These are phyloP conservation scores for Acacia confusa DNA, from an alignment of 306 rosid genomes.

Conservation along the genomic window DNA sequence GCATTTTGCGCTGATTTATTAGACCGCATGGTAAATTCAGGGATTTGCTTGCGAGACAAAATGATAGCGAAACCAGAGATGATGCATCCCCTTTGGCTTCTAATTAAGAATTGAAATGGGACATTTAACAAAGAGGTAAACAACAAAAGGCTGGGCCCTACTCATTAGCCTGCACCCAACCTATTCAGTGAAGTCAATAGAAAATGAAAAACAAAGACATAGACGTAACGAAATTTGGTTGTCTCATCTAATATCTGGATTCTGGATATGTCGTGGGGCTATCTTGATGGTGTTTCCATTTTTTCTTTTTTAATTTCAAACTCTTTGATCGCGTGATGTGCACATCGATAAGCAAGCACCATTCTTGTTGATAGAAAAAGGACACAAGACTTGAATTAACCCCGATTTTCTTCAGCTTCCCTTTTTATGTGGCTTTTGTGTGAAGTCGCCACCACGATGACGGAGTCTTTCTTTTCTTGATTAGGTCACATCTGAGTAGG, in stretches of 20 bases:
- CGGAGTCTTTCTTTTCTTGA: neutral
- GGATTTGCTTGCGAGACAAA: neutral
- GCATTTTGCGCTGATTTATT: neutral
- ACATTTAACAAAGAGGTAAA: neutral
- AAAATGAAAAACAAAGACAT: neutral
- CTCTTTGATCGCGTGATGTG: neutral
- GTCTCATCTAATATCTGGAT: neutral
- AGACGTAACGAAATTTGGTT: neutral
- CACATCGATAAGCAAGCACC: neutral
- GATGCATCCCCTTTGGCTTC: neutral
- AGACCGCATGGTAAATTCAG: neutral
- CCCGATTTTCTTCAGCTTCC: neutral
- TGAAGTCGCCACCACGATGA: constrained; percentile 19
- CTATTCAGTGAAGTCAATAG: too few species aligned
- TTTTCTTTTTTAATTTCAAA: neutral
- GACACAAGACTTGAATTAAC: neutral
- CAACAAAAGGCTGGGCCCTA: neutral
- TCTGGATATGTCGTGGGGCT: neutral
- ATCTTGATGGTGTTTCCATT: neutral
- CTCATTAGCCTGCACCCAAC: neutral
- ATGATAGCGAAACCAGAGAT: neutral
- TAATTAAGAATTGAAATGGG: neutral
- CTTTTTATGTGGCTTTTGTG: neutral
- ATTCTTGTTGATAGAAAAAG: constrained; percentile 4
- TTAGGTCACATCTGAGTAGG: constrained; percentile 7